Base-by-base conservation (phyloP, 169 alveolate genomes). In the Cryptosporidium viatorum region DNA sequence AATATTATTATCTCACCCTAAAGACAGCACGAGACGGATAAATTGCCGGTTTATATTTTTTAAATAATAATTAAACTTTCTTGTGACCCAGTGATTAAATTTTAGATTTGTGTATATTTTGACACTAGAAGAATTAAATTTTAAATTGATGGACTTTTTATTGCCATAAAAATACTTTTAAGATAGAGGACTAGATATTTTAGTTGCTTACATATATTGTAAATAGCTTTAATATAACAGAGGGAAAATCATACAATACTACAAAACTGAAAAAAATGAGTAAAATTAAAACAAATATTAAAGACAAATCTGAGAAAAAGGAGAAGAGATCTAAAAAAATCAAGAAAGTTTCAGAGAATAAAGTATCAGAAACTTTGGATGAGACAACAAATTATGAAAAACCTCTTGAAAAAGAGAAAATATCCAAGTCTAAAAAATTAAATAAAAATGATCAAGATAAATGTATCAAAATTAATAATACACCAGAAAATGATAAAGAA, bases 21-120 rank as follows among this genome's bases (percentile, higher is more conserved):
- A 35, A 55, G 67, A 50, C 60, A 71, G 21, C 1, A 71, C 65
- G 85, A 71, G 85, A 71, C 85, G 85, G 85, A 71, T 71, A 45
- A n/a, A 33, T 71, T 71, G 39, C 85, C 85, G 85, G 85, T 71
- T 50, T 59, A 21, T 50, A 26, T 35, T 71, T 31, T 71, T 23
- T 14, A 69, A 52, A 52, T 7, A 21, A 55, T 48, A 14, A 48
- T 48, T 3, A 48, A 48, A 48, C 12, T 48, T 48, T 10, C 14
- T 48, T 48, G 55, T 3, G 21, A 9, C 55, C 12, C 14, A 23
- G 3, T 2, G 0, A 55, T n/a, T 21, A 55, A 55, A 55, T 55
- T 55, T 55, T 55, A 55, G 67, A 55, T 55, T 55, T 55, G 0
- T 55, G 67, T 55, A n/a, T 6, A 55, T 26, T 55, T 55, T 55